Evolutionary conservation across 257 asterid species (phyloP).

Genomic region (Catharanthus roseus): DNA sequence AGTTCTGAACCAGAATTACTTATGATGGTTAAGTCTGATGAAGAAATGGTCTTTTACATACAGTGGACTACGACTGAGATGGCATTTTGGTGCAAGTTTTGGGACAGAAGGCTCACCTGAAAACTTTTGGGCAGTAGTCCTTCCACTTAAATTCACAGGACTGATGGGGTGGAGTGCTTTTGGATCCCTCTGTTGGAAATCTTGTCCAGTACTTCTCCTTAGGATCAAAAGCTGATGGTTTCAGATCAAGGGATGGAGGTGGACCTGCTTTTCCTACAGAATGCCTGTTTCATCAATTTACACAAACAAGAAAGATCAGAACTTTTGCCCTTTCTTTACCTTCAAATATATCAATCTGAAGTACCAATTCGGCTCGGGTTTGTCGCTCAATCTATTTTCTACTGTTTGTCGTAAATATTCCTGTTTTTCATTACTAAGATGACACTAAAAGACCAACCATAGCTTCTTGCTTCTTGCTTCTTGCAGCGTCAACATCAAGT

Average conservation of each 20-base stretch:
- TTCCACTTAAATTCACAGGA: slow-evolving; percentile 92
- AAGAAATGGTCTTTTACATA: background rate
- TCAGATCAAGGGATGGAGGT: slow-evolving; percentile 70
- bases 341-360: too few species aligned
- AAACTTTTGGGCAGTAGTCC: slow-evolving; percentile 94
- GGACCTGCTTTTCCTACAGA: slow-evolving; percentile 89
- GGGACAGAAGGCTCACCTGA: slow-evolving; percentile 42
- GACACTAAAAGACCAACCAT: too few species aligned
- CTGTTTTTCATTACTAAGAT: too few species aligned
- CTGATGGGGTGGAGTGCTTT: slow-evolving; percentile 77
- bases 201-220: slow-evolving; percentile 93
- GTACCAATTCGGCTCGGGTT: background rate
- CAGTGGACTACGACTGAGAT: too few species aligned
- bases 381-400: background rate
- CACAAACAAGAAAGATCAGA: background rate
- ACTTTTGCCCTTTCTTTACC: background rate
- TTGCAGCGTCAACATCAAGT: too few species aligned
- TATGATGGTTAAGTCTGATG: background rate
- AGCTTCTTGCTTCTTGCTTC: too few species aligned
- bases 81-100: background rate
- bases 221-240: slow-evolving; percentile 87
- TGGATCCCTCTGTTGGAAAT: slow-evolving; percentile 89
- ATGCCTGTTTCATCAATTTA: slow-evolving; percentile 47
- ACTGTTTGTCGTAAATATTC: too few species aligned
- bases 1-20: slow-evolving; percentile 37